A percentile compares a stretch with the other conserved stretches of the same genome.
Conservation (phyloP, 1,284 basidiomycete genomes). For the Sphagnurus paluster region DNA sequence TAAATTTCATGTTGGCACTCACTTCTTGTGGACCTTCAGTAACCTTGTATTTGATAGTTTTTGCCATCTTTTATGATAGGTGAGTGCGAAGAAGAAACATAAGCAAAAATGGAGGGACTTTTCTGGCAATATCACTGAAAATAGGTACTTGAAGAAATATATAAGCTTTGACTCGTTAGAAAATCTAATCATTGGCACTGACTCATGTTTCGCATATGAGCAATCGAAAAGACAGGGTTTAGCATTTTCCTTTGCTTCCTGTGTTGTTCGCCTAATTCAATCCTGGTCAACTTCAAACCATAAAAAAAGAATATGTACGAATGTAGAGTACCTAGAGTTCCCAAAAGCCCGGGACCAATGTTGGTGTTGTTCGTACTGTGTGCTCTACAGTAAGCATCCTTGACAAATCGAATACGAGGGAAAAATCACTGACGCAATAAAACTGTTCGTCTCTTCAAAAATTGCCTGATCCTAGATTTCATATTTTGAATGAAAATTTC, state of each 20-base stretch:
- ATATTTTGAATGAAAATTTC: constrained; percentile 18
- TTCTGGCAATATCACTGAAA: constrained; percentile 35
- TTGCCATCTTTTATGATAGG: constrained; percentile 4
- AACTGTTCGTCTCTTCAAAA: constrained; percentile 33
- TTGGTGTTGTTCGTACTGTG: constrained; percentile 29
- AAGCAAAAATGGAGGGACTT: constrained; percentile 19
- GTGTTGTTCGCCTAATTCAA: constrained; percentile 41
- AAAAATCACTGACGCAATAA: constrained; percentile 32
- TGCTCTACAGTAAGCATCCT: background rate
- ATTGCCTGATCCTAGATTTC: constrained; percentile 20
- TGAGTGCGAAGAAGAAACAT: background rate
- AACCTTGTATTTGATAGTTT: constrained; percentile 9
- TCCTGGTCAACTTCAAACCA: no score
- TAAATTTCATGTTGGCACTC: background rate
- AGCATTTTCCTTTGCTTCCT: constrained; percentile 46
- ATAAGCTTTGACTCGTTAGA: no score
- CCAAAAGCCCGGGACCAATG: constrained; percentile 38
- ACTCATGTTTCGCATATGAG: constrained; percentile 41
- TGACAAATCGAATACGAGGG: background rate
- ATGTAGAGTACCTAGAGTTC: constrained; percentile 33
- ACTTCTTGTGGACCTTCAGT: constrained; percentile 14
- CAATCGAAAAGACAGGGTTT: no score
- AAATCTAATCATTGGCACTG: constrained; percentile 3
- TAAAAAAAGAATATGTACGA: background rate
- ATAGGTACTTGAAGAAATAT: constrained; percentile 27